phyloP scores from a whole-genome alignment of 2,329 filamentous ascomycete genomes.

The Colletotrichum sp. region DNA sequence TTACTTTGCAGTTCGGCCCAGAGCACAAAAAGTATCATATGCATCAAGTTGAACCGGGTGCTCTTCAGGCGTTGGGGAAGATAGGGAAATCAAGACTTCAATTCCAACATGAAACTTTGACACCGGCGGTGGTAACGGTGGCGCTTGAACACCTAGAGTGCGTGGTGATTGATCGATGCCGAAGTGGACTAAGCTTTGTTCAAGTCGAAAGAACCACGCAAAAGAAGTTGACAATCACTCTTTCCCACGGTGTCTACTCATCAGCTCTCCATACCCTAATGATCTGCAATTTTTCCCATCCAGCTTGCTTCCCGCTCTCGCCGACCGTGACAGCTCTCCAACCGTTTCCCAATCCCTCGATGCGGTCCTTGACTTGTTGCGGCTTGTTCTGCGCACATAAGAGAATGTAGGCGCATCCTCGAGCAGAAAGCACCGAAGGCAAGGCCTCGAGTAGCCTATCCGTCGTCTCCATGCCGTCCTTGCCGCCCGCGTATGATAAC shows the following conservation, averaged over 20 bases:
- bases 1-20: background rate
- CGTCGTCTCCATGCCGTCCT: conserved; percentile 93
- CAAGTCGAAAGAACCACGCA: background rate
- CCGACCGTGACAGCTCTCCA: conserved; percentile 84
- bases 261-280: conserved; percentile 79
- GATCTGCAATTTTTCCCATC: conserved; percentile 94
- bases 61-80: conserved; percentile 15
- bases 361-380: conserved; percentile 67
- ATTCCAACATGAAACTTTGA: background rate
- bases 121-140: background rate
- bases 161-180: background rate
- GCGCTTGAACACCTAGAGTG: background rate
- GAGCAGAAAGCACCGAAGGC: conserved; percentile 63
- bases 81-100: conserved; percentile 14
- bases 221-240: background rate
- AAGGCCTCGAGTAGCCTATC: conserved; percentile 76
- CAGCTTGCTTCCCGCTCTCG: conserved; percentile 83
- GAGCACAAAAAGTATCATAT: background rate
- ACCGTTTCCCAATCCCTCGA: conserved; percentile 45
- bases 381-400: conserved; percentile 92
- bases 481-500: conserved; percentile 87
- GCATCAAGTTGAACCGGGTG: conserved; percentile 17
- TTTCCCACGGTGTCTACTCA: background rate
- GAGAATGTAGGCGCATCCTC: conserved; percentile 87
- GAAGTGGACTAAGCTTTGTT: background rate